Evolutionary conservation across 768 basidiomycete species (phyloP), one percentile per base, ranked within the genome.

Genomic region (Termitomyces sp.): DNA sequence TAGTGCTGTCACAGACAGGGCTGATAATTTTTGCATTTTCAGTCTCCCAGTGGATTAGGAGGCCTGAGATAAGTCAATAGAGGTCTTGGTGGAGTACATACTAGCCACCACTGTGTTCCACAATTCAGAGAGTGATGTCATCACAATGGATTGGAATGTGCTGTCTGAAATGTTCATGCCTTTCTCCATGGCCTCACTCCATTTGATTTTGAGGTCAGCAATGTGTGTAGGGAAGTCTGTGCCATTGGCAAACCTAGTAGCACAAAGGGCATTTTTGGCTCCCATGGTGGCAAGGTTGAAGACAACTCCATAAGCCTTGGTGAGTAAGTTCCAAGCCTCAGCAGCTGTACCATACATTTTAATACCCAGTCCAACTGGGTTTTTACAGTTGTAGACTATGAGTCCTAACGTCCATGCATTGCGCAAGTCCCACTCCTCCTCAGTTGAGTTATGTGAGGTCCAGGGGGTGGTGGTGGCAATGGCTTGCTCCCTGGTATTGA

Each of bases 201-300:
- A 62, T 39, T 68, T 66, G 5, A 36, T 55, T 4, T 45, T 47
- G 5, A 68, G 54, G 18, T 52, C 44, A 3, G 60, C 47, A 13
- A 68, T 54, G 37, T 69, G 64, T 0, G 58, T 1, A 12, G 24
- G 26, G 66, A n/a, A 51, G 41, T 68, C 58, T 0, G 37, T 51
- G 0, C 66, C 65, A 6, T 66, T 54, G 0, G 18, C 9, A 33
- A 62, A 64, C 16, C 37, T 56, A 9, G 57, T 56, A 2, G 37
- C 51, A 0, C 56, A 56, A 0, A 67, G 60, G 2, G 59, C 58
- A 0, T 49, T 57, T 5, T 64, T 51, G 1, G 62, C 63, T 13
- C 41, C 48, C 5, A 33, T 33, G 7, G 9, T 9, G 2, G 9
- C 9, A 1, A 33, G 9, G 7, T 33, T 33, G 33, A 9, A 33